These are phyloP conservation scores for Leptomonas seymouri DNA, from an alignment of 208 protist species.

Conservation along the genomic window DNA sequence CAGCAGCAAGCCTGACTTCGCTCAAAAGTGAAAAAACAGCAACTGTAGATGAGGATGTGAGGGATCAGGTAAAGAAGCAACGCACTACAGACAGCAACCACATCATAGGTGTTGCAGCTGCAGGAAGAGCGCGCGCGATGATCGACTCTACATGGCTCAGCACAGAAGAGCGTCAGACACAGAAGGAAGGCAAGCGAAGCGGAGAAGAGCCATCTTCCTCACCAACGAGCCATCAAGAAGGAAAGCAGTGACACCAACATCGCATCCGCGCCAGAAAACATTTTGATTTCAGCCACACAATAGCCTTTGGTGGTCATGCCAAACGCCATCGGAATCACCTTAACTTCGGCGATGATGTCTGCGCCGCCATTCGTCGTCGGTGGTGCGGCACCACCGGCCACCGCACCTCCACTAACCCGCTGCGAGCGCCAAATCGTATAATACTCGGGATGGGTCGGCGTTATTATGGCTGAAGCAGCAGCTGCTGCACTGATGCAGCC, in stretches of 20 bases:
- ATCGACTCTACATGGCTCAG: too few species aligned
- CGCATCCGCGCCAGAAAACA: slow-evolving; percentile 64
- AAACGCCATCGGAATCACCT: slow-evolving; percentile 30
- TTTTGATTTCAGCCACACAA: slow-evolving; percentile 51
- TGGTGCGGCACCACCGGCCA: slow-evolving; percentile 22
- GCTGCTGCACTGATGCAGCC: not conserved
- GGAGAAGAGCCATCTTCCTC: too few species aligned
- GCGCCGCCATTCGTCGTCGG: slow-evolving; percentile 50
- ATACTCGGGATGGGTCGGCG: slow-evolving; percentile 21
- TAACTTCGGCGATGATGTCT: slow-evolving; percentile 68
- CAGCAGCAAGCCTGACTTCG: not conserved
- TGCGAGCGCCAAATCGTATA: slow-evolving; percentile 56
- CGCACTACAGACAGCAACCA: not conserved
- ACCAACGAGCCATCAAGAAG: slow-evolving; percentile 70
- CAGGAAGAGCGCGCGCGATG: too few species aligned
- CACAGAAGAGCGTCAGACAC: too few species aligned
- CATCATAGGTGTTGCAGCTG: too few species aligned
- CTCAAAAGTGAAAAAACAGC: not conserved
- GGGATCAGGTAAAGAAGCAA: not conserved
- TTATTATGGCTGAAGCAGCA: not conserved
- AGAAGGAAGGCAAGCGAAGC: too few species aligned
- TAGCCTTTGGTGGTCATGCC: slow-evolving; percentile 40
- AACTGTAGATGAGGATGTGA: not conserved
- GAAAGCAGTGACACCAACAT: slow-evolving; percentile 66
- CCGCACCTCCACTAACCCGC: slow-evolving; percentile 37